These are phyloP conservation scores for Paracoccidioides lutzii DNA, from an alignment of 2,329 filamentous ascomycete species.

Conservation along the genomic window DNA sequence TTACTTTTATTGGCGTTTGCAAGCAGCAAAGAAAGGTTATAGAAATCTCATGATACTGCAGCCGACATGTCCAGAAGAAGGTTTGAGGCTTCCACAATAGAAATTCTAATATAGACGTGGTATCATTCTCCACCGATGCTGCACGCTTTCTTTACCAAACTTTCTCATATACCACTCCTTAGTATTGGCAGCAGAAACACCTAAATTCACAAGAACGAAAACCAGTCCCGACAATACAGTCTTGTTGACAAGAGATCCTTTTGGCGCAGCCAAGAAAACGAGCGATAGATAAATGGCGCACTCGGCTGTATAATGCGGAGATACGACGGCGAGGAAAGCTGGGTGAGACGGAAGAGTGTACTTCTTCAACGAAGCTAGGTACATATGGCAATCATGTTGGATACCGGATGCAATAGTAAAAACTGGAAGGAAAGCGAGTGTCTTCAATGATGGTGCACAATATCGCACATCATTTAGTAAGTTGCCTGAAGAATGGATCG, in stretches of 20 bases:
- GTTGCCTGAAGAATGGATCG: constrained; percentile 6
- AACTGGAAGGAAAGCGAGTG: constrained; percentile 44
- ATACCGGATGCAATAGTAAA: constrained; percentile 58
- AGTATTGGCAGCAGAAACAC: constrained; percentile 65
- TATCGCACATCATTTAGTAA: constrained; percentile 22
- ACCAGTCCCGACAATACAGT: constrained; percentile 57
- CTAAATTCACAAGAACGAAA: constrained; percentile 70
- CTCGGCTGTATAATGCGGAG: constrained; percentile 86
- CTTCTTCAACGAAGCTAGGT: constrained; percentile 59
- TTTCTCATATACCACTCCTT: constrained; percentile 65
- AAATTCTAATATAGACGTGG: constrained; percentile 36
- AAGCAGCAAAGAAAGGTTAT: background rate
- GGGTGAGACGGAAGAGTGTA: constrained; percentile 69
- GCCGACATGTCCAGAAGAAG: constrained; percentile 14
- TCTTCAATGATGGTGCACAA: constrained; percentile 36
- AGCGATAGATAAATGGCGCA: constrained; percentile 73
- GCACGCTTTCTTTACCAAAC: constrained; percentile 56
- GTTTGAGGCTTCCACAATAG: background rate
- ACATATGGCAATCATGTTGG: constrained; percentile 61
- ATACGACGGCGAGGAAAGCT: constrained; percentile 59
- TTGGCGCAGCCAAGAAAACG: constrained; percentile 58
- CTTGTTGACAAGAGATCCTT: constrained; percentile 52
- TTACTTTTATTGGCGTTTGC: background rate
- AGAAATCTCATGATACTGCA: background rate
- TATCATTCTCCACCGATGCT: constrained; percentile 60